Base-by-base conservation (phyloP, 371 early-diverging fungal species). In the Mucor irregularis region DNA sequence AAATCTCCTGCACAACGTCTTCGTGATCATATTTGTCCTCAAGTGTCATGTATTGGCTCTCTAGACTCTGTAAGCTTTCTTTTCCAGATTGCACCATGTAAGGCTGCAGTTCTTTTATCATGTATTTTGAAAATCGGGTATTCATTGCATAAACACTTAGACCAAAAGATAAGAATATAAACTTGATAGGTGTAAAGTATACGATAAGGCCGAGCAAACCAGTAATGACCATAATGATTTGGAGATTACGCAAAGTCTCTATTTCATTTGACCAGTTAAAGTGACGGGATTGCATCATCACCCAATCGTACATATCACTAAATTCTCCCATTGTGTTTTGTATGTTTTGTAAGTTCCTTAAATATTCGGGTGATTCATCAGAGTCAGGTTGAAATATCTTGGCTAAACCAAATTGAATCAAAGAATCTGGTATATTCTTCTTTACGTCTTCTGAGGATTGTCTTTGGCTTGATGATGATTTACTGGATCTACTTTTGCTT, bases 261-360 rank as follows among this genome's bases (percentile, higher is more conserved):
- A 31, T 46, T 19, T 74, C 74, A 5, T 60, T 54, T 3, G 68
- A 49, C 78, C 74, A 71, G 56, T 78, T 62, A 22, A 73, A 53
- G n/a, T 69, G 56, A 31, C 50, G 53, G 22, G 51, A 29, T 19
- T 58, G 52, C 1, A 35, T 26, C 9, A 69, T 54, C 13, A 61
- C 38, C 57, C 56, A 58, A 40, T 73, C 74, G 17, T 78, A 75
- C 5, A 47, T 51, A 52, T 73, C 71, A 47, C 64, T 54, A 14
- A 71, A 61, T 45, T 73, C 73, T 5, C 73, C 69, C 73, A 73
- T 73, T 47, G 62, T 71, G 47, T 75, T 78, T 48, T 78, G 79
- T 11, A 78, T 37, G 34, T 73, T 71, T 43, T 71, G 65, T 26
- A 78, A 40, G 33, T 78, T 78, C 11, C 48, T 49, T 4, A 73